Base-by-base conservation (phyloP, 2,329 filamentous ascomycete genomes). In the Leptographium radiaticola region DNA sequence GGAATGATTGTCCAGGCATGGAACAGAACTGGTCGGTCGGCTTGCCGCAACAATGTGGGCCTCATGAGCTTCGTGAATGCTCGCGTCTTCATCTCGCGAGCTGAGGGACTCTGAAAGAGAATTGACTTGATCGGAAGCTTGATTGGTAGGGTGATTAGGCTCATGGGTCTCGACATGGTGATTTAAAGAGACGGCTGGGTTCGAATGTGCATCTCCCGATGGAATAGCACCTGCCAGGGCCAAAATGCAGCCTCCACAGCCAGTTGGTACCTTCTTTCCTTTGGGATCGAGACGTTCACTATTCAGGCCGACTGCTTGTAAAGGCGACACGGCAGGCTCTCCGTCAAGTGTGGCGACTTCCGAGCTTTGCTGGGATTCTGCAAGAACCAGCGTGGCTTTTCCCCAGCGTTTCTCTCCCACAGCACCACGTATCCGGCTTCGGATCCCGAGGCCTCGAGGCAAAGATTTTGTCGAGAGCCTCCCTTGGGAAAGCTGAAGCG, bases 31-130 rank as follows among this genome's bases (percentile, higher is more conserved):
- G 11, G 47, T 25, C 3, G 47, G 30, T 16, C 42, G 54, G 25
- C 49, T 51, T 7, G 43, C 20, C 7, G 43, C 39, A 18, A 61
- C 45, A 16, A 58, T 40, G n/a, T 53, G 57, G 4, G 58, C 58
- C 31, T 54, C 48, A 9, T 48, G 57, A 11, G 62, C 62, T 34
- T 64, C 57, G 20, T 64, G 59, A 4, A 65, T 59, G 45, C 57
- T 62, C 38, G 58, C 51, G 11, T 61, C 61, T 10, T 61, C 59
- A 10, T 58, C 58, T 20, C 57, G 42, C 31, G 52, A 59, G 5
- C 48, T 53, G 7, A 58, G 36, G 2, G 59, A 60, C 1, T 51
- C 54, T 0, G 58, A 54, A 2, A 43, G 11, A 16, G 36, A 34
- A 13, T 15, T 36, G 43, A 38, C 13, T 13, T 33, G n/a, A n/a